Percentiles rank a stretch among this genome's conserved stretches.
Evolutionary conservation across 1,284 basidiomycete species (phyloP).

Genomic region (Ganoderma sinense): DNA sequence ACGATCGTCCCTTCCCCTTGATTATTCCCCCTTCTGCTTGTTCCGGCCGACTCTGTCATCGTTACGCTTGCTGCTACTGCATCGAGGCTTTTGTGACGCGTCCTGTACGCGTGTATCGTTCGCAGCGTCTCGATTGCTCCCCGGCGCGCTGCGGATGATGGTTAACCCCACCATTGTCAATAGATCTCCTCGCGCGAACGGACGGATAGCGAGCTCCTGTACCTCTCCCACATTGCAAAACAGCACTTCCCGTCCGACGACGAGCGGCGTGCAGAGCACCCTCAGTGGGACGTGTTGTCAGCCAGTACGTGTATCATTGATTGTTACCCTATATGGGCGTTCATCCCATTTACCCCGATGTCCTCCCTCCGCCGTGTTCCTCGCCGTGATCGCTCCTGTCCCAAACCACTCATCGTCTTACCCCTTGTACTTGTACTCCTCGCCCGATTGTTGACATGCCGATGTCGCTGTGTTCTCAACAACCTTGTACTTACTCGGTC

Average conservation of each 20-base stretch:
- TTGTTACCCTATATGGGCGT: neutral
- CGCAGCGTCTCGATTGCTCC: neutral
- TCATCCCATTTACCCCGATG: neutral
- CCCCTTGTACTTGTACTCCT: neutral
- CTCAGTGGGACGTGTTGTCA: conserved; percentile 70
- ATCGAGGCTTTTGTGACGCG: neutral
- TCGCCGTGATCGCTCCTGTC: neutral
- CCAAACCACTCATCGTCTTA: neutral
- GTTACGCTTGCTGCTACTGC: neutral
- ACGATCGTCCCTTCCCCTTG: neutral
- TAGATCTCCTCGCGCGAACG: conserved; percentile 80
- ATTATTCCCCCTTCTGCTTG: neutral
- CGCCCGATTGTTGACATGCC: neutral
- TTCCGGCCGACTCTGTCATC: neutral
- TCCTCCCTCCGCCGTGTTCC: neutral
- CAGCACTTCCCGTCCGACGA: conserved; percentile 49
- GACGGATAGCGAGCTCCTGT: conserved; percentile 88
- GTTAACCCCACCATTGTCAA: neutral
- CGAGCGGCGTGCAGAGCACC: conserved; percentile 58
- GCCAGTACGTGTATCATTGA: conserved; percentile 56
- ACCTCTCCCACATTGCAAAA: conserved; percentile 70
- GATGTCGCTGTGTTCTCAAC: neutral
- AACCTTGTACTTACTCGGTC: neutral
- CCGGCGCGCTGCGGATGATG: neutral
- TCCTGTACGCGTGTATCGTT: neutral